phyloP scores from a whole-genome alignment of 2,329 filamentous ascomycete species.

The Scedosporium dehoogii region DNA sequence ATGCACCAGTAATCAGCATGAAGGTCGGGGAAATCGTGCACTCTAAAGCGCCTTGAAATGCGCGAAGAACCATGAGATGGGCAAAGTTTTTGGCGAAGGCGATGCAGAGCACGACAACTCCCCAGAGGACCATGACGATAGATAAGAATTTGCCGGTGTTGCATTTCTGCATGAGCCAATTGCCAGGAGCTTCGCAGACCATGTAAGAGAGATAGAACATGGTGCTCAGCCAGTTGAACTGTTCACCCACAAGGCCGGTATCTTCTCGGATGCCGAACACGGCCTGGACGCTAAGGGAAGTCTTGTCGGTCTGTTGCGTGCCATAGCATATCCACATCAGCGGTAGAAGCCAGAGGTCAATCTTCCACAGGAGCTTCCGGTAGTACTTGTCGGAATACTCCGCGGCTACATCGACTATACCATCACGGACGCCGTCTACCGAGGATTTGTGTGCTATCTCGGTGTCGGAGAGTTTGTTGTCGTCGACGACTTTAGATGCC shows the following conservation, averaged over 20 bases:
- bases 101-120: too few species aligned
- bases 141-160: not conserved
- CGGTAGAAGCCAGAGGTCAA: slow-evolving; percentile 19
- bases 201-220: slow-evolving; percentile 20
- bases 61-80: too few species aligned
- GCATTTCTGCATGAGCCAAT: slow-evolving; percentile 21
- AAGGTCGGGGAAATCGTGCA: too few species aligned
- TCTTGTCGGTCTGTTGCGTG: slow-evolving; percentile 21
- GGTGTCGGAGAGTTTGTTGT: too few species aligned
- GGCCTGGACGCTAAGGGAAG: slow-evolving; percentile 18
- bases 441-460: too few species aligned
- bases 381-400: slow-evolving; percentile 9
- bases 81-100: too few species aligned
- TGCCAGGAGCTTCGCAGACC: slow-evolving; percentile 18
- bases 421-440: too few species aligned
- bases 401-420: too few species aligned
- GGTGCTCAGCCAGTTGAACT: slow-evolving; percentile 21
- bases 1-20: too few species aligned
- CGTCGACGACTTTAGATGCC: too few species aligned
- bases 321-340: slow-evolving; percentile 21
- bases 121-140: too few species aligned
- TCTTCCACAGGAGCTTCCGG: slow-evolving; percentile 18
- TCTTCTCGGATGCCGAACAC: slow-evolving; percentile 20
- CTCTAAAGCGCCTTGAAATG: too few species aligned
- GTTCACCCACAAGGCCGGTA: slow-evolving; percentile 17